Conservation (phyloP, 305 asterid genomes). For the Fraxinus ornus region DNA sequence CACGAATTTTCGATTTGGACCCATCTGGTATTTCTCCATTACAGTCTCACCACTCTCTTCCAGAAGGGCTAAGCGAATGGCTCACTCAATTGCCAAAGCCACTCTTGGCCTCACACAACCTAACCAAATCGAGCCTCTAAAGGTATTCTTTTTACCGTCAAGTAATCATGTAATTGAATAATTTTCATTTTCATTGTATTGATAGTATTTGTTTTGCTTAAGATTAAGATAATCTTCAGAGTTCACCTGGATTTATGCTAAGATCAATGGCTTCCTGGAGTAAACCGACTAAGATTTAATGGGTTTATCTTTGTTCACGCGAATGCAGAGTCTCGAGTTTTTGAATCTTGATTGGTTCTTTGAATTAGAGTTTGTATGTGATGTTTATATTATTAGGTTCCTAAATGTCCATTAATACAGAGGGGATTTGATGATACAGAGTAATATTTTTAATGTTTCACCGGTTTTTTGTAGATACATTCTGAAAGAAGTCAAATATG, state of each 20-base stretch:
- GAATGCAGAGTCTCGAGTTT: conserved; percentile 4
- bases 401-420: neutral
- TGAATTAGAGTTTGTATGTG: neutral
- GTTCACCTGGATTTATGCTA: conserved; percentile 25
- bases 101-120: conserved; percentile 89
- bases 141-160: conserved; percentile 41
- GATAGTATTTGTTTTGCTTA: neutral
- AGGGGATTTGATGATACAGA: neutral
- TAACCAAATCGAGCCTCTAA: conserved; percentile 54
- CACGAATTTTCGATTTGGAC: neutral
- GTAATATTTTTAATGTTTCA: neutral
- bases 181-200: neutral
- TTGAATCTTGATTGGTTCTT: conserved; percentile 32
- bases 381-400: neutral
- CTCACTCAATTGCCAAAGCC: conserved; percentile 73
- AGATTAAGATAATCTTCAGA: conserved; percentile 14
- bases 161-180: neutral
- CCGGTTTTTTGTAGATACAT: neutral
- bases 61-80: conserved; percentile 53
- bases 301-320: neutral
- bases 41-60: conserved; percentile 33
- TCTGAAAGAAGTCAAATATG: neutral
- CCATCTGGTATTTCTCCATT: conserved; percentile 27
- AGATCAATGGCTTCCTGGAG: conserved; percentile 12
- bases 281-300: neutral